phyloP scores from a whole-genome alignment of 352 stramenopile genomes.

The Aphanomyces invadans region DNA sequence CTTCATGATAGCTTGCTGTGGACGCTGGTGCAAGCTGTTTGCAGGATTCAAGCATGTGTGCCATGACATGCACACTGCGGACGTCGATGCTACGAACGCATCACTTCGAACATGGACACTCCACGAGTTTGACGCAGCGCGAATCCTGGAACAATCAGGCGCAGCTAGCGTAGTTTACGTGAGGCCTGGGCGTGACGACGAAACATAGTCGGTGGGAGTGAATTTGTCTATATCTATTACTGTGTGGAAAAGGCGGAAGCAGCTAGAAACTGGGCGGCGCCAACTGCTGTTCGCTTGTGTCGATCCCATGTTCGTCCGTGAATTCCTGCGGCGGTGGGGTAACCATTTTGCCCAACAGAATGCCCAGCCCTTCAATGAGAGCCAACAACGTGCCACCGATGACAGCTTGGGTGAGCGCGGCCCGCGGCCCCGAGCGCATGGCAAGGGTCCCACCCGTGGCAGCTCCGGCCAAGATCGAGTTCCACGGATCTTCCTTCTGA shows the following conservation, averaged over 20 bases:
- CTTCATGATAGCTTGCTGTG: too few species aligned
- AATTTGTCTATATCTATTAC: conserved; percentile 23
- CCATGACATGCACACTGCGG: too few species aligned
- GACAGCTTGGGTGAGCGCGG: conserved; percentile 88
- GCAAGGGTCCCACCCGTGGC: conserved; percentile 95
- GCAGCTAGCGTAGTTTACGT: too few species aligned
- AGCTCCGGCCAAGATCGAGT: conserved; percentile 96
- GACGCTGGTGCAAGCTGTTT: too few species aligned
- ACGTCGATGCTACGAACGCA: conserved; percentile 20
- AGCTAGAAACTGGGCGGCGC: conserved; percentile 45
- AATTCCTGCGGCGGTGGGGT: conserved; percentile 47
- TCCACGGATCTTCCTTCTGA: conserved; percentile 99
- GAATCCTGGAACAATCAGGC: too few species aligned
- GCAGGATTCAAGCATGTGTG: too few species aligned
- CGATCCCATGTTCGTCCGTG: conserved; percentile 43
- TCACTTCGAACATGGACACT: not conserved
- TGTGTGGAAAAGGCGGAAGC: not conserved
- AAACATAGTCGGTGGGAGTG: too few species aligned
- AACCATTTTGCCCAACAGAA: conserved; percentile 90
- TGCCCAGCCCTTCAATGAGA: conserved; percentile 96
- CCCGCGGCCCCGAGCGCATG: conserved; percentile 89
- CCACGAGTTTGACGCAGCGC: too few species aligned
- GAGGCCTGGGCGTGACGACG: too few species aligned
- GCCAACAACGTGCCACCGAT: conserved; percentile 94
- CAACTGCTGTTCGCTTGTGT: conserved; percentile 78